Evolutionary conservation across 257 asterid species (phyloP).

Genomic region (Nicotiana obtusifolia): DNA sequence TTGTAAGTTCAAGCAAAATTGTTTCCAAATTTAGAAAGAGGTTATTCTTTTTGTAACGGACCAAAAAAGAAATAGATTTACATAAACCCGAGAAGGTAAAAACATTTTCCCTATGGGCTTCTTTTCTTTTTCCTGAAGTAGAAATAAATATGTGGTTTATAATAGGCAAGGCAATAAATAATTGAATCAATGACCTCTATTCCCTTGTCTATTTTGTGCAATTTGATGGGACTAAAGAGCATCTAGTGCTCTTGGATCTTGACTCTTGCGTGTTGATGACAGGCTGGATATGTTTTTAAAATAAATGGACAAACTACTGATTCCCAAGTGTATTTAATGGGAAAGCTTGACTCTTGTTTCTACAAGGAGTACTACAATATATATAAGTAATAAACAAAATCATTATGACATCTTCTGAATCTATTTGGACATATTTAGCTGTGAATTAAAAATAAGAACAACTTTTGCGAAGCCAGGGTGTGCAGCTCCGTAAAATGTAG

Average conservation of each 20-base stretch:
- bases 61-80: no score
- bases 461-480: background rate
- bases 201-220: background rate
- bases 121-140: background rate
- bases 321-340: background rate
- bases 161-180: background rate
- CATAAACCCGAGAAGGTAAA: background rate
- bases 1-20: no score
- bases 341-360: background rate
- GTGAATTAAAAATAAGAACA: background rate
- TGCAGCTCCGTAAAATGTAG: background rate
- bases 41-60: no score
- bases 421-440: background rate
- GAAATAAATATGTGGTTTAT: background rate
- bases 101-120: background rate
- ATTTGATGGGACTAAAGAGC: conserved; percentile 4
- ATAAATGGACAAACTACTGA: conserved; percentile 1
- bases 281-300: background rate
- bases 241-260: background rate
- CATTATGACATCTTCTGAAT: background rate
- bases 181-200: background rate
- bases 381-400: background rate
- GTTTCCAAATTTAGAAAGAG: no score
- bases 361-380: background rate
- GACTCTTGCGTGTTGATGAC: conserved; percentile 2